A percentile compares a stretch with the other conserved stretches of the same genome.
Evolutionary conservation across 2,329 filamentous ascomycete genomes (phyloP).

Genomic region (Rhynchosporium graminicola): DNA sequence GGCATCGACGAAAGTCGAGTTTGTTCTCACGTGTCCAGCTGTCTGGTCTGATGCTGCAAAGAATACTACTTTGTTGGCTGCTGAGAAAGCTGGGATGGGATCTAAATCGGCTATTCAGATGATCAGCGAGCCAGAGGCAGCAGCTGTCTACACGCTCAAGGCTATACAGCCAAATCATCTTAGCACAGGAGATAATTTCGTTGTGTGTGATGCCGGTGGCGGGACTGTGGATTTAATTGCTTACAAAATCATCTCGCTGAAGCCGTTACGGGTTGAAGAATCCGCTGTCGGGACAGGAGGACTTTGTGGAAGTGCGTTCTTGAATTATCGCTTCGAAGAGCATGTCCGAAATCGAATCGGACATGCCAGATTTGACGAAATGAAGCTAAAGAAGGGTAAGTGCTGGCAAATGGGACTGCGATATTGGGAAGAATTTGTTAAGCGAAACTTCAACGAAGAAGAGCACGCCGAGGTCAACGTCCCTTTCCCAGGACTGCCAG

Average conservation of each 20-base stretch:
- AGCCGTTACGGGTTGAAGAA: conserved; percentile 73
- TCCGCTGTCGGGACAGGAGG: conserved; percentile 78
- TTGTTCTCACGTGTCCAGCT: conserved; percentile 78
- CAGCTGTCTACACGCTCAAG: conserved; percentile 77
- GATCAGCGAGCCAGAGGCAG: conserved; percentile 79
- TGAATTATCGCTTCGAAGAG: conserved; percentile 81
- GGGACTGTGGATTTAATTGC: conserved; percentile 75
- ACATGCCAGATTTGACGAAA: conserved; percentile 66
- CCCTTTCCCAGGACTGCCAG: conserved; percentile 74
- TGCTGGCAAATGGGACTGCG: conserved; percentile 78
- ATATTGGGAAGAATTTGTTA: conserved; percentile 84
- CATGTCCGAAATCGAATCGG: conserved; percentile 70
- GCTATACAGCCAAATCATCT: conserved; percentile 76
- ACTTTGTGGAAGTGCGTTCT: conserved; percentile 74
- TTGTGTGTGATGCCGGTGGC: conserved; percentile 58
- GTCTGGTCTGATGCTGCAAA: conserved; percentile 88
- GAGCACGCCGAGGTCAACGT: conserved; percentile 77
- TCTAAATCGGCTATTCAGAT: conserved; percentile 69
- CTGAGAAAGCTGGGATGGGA: conserved; percentile 78
- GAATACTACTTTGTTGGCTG: conserved; percentile 76
- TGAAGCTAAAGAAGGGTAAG: conserved; percentile 76
- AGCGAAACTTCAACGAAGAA: conserved; percentile 79
- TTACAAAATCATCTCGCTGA: conserved; percentile 75
- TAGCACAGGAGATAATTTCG: conserved; percentile 62
- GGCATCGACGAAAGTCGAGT: conserved; percentile 73